Evolutionary conservation across 2,329 filamentous ascomycete species (phyloP), one percentile per base, ranked within the genome.

Genomic region (Parafenestella ontariensis): DNA sequence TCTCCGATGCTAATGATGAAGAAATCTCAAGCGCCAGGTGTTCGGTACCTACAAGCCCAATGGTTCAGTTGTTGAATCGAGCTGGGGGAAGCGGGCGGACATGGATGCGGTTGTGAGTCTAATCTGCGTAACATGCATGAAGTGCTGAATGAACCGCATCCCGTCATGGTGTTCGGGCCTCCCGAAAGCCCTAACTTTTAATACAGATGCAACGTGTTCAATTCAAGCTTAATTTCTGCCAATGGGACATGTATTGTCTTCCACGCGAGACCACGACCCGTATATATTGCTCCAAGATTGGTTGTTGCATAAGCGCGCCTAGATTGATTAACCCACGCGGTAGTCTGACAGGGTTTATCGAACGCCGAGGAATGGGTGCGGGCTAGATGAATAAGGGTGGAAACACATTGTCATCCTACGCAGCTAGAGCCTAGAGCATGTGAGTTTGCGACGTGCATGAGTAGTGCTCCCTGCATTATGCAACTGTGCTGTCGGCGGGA

Each of bases 221-320:
- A 33, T 40, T n/a, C 39, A 33, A 20, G 37, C 18, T 29, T n/a
- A 37, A 48, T 20, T 39, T 33, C 13, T 34, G 20, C 13, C 18
- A 6, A 33, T 26, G 24, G 52, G 29, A 40, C 46, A 18, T 31
- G 7, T 42, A 42, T 18, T 15, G 42, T 33, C 42, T 24, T 20
- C 37, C 23, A 18, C 26, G 46, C 46, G 29, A 41, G 46, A 26
- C 9, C 7, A 31, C 9, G 28, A 11, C 11, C 9, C 28, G 15
- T 11, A 31, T 31, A 31, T 48, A 40, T 48, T 10, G 34, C 41
- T 41, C 17, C 28, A 36, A 41, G n/a, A 31, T 40, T 42, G 34
- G 37, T 36, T 40, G 28, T 18, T 41, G 44, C 17, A 33, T 29
- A 41, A 40, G 49, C 33, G 53, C 49, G 53, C 49, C 52, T 52